Evolutionary conservation across 257 asterid genomes (phyloP).

Genomic region (Buddleja alternifolia): DNA sequence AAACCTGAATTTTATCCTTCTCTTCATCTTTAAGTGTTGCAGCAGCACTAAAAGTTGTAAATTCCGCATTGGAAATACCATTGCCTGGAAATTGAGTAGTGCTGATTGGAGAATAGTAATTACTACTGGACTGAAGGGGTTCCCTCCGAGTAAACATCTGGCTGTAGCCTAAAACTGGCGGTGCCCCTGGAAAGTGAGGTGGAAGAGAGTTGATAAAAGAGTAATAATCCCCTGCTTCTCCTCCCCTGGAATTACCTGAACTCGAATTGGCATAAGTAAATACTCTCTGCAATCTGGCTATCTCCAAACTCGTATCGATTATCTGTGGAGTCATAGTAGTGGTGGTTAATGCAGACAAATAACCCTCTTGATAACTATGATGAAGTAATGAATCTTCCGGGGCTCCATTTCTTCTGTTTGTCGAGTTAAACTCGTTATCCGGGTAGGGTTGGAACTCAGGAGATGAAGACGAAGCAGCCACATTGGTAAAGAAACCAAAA

Average conservation of each 20-base stretch:
- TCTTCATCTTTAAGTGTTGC: constrained; percentile 26
- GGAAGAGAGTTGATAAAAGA: constrained; percentile 18
- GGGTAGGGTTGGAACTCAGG: constrained; percentile 21
- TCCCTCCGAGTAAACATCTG: constrained; percentile 52
- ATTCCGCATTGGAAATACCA: constrained; percentile 29
- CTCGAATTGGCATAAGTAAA: background rate
- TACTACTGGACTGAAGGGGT: constrained; percentile 78
- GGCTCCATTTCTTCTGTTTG: constrained; percentile 3
- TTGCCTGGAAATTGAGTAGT: constrained; percentile 31
- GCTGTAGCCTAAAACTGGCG: constrained; percentile 22
- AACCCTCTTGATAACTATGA: background rate
- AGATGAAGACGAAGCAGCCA: background rate
- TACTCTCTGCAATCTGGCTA: constrained; percentile 28
- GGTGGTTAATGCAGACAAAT: constrained; percentile 2
- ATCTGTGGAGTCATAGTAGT: constrained; percentile 8
- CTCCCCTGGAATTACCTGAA: background rate
- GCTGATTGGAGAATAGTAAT: constrained; percentile 23
- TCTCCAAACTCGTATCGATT: constrained; percentile 32
- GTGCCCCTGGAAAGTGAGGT: constrained; percentile 16
- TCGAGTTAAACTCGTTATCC: background rate
- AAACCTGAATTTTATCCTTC: constrained; percentile 25
- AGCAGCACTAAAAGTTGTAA: constrained; percentile 37
- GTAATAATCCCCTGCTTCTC: constrained; percentile 7
- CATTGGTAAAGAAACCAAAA: constrained; percentile 13
- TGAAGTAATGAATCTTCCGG: background rate